These are phyloP conservation scores for Botrytis pseudocinerea DNA, from an alignment of 2,329 filamentous ascomycete genomes.

Conservation along the genomic window DNA sequence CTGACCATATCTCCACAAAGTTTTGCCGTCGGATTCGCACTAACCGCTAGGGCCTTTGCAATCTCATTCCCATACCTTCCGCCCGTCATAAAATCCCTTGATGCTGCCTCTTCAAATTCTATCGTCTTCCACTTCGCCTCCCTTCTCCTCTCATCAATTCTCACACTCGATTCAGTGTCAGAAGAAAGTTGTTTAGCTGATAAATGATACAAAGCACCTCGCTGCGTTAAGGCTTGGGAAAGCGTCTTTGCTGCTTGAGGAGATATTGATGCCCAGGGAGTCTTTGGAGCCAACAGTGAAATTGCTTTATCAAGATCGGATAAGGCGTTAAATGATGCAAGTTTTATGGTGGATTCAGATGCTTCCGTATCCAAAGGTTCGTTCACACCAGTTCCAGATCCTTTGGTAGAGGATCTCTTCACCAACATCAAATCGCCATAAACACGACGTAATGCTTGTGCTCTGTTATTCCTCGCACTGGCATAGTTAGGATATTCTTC, in stretches of 20 bases:
- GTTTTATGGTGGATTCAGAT: conserved; percentile 46
- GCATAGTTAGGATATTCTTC: conserved; percentile 63
- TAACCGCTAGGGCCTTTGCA: conserved; percentile 63
- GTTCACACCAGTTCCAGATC: conserved; percentile 4
- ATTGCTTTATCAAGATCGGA: conserved; percentile 61
- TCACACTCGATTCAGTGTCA: conserved; percentile 29
- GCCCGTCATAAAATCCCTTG: conserved; percentile 62
- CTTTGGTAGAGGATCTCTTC: background rate
- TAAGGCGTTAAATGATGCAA: conserved; percentile 48
- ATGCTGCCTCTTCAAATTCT: conserved; percentile 63
- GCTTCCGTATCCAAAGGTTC: conserved; percentile 41
- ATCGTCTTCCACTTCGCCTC: conserved; percentile 42
- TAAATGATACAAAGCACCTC: conserved; percentile 63
- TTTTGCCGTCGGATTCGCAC: conserved; percentile 68
- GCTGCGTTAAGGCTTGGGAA: conserved; percentile 70
- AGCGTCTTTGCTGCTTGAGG: conserved; percentile 65
- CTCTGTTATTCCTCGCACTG: conserved; percentile 73
- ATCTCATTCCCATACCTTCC: conserved; percentile 66
- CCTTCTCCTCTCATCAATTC: conserved; percentile 17
- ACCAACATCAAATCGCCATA: conserved; percentile 53
- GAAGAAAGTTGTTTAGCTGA: conserved; percentile 48
- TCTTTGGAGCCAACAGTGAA: conserved; percentile 55
- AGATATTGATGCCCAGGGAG: conserved; percentile 56
- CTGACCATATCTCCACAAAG: conserved; percentile 68
- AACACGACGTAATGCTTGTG: conserved; percentile 62